These are phyloP conservation scores for Rubus parviflorus DNA, from an alignment of 306 rosid genomes.

Conservation along the genomic window DNA sequence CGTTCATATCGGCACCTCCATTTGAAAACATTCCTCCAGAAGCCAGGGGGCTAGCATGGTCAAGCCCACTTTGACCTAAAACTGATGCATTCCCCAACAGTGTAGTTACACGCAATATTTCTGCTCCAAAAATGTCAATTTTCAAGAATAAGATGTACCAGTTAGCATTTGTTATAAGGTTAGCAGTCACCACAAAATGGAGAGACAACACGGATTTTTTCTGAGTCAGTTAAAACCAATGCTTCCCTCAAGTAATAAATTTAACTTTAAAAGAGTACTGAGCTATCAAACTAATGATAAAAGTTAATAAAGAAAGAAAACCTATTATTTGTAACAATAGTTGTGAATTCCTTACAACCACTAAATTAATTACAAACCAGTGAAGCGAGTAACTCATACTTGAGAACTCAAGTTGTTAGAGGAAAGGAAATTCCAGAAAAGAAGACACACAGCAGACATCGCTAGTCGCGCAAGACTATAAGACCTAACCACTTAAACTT, in stretches of 20 bases:
- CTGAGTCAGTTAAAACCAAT: conserved; percentile 71
- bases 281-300: conserved; percentile 17
- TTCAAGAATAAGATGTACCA: conserved; percentile 98
- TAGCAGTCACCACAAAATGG: conserved; percentile 92
- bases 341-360: conserved; percentile 2
- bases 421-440: neutral
- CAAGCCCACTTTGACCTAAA: conserved; percentile 99
- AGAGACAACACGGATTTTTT: conserved; percentile 67
- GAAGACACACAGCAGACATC: neutral
- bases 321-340: neutral
- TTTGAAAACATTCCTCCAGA: conserved; percentile 88
- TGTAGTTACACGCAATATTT: conserved; percentile 99
- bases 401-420: conserved; percentile 2
- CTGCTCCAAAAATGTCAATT: conserved; percentile 99
- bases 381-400: neutral
- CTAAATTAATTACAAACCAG: neutral
- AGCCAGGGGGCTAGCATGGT: conserved; percentile 99
- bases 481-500: neutral
- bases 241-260: conserved; percentile 48
- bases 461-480: neutral
- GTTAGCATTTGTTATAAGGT: conserved; percentile 98
- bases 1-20: conserved; percentile 85
- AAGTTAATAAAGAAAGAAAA: conserved; percentile 5
- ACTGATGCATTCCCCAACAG: conserved; percentile 99
- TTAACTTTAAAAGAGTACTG: conserved; percentile 37